Evolutionary conservation across 2,329 filamentous ascomycete species (phyloP), one percentile per base, ranked within the genome.

Genomic region (Aspergillus proliferans): DNA sequence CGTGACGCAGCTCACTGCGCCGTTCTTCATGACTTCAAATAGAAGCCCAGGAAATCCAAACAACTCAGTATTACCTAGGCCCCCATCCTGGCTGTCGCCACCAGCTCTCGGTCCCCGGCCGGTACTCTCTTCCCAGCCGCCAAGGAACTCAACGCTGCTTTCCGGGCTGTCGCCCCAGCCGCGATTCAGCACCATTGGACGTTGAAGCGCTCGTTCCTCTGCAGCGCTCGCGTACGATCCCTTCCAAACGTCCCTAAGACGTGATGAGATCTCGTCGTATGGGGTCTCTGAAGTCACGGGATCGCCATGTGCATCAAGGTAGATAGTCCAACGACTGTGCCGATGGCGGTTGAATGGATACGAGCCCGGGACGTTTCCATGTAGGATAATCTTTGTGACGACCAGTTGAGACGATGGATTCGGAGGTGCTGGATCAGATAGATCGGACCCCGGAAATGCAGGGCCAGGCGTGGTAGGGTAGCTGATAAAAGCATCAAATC

Each of bases 301-400:
- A 6, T 75, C 68, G 9, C 69, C 69, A 8, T 70, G 65, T 4
- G 74, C 56, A 28, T 69, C 64, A 0, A 74, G 65, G 8, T 80
- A 71, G 10, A 95, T 84, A 46, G 84, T 83, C 93, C 93, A 98
- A 38, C 91, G 83, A 59, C 88, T 89, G 52, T 93, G 83, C 15
- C 92, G 84, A 67, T 97, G 90, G 4, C 93, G 83, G 69, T 98
- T 97, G 73, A 98, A 98, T 9, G 92, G 88, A 66, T 96, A 97
- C 1, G 90, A 95, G 0, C 93, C 93, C 1, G 93, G 93, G 2
- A 97, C 84, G 61, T 98, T 98, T 40, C 87, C 89, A 67, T 98
- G 93, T 2, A 98, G 77, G 15, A 97, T 82, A n/a, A 98, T 68
- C 65, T 97, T 97, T 0, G 88, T 93, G 5, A 87, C 91, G 0